A percentile compares a stretch with the other conserved stretches of the same genome.
phyloP scores from a whole-genome alignment of 2,329 filamentous ascomycete species.

The Botrytis hyacinthi region DNA sequence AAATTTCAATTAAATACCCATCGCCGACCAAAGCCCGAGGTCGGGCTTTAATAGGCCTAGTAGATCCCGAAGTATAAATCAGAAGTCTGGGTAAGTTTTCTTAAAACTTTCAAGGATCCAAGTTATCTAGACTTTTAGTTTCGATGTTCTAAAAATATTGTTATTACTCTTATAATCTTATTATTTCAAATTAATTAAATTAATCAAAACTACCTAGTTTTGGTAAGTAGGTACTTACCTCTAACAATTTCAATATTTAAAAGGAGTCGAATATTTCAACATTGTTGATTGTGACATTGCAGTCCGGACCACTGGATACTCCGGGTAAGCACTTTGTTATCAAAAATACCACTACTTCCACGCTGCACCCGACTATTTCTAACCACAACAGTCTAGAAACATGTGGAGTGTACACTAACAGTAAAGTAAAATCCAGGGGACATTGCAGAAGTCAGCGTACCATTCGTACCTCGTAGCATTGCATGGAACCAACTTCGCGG shows the following conservation, averaged over 20 bases:
- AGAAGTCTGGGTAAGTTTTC: not conserved
- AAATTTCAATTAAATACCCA: not conserved
- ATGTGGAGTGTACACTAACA: not conserved
- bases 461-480: conserved; percentile 3
- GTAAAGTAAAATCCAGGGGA: not conserved
- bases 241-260: not conserved
- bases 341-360: not conserved
- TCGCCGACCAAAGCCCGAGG: not conserved
- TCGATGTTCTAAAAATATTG: not conserved
- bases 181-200: not conserved
- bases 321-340: not conserved
- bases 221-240: not conserved
- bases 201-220: not conserved
- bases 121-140: not conserved
- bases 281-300: not conserved
- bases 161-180: not conserved
- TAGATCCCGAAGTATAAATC: not conserved
- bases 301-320: not conserved
- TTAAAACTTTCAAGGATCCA: not conserved
- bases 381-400: not conserved
- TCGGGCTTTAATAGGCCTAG: no score
- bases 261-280: not conserved
- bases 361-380: not conserved
- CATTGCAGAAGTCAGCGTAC: conserved; percentile 5
- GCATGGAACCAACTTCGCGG: conserved; percentile 3